phyloP scores from a whole-genome alignment of 441 rosid genomes.

The Pelargonium fulgidum region DNA sequence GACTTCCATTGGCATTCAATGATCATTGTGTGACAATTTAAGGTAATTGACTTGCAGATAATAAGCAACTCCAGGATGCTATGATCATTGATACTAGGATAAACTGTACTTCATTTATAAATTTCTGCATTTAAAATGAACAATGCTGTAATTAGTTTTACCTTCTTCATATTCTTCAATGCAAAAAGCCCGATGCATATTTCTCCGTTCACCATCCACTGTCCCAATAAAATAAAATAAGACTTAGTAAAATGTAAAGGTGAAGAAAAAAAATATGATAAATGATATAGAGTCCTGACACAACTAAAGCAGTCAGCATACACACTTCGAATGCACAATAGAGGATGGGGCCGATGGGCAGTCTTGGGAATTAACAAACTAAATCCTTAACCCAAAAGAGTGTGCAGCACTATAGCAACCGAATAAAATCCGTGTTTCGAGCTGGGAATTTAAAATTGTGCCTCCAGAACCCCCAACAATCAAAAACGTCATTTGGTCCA shows the following conservation, averaged over 20 bases:
- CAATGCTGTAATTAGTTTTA: conserved; percentile 23
- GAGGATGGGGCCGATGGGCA: no score
- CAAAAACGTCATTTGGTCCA: neutral
- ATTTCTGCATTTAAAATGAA: conserved; percentile 8
- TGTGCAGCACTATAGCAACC: no score
- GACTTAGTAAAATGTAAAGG: conserved; percentile 22
- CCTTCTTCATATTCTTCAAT: conserved; percentile 78
- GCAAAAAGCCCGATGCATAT: conserved; percentile 96
- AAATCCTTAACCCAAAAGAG: no score
- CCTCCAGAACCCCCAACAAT: conserved; percentile 2
- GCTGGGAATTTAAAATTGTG: neutral
- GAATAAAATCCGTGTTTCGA: neutral
- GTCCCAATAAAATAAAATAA: conserved; percentile 20
- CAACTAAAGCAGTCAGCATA: no score
- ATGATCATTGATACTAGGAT: conserved; percentile 7
- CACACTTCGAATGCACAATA: no score
- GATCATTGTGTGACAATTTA: neutral
- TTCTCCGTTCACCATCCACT: conserved; percentile 99
- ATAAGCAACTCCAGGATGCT: neutral
- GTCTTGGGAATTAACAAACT: no score
- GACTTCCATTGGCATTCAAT: neutral
- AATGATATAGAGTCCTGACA: neutral
- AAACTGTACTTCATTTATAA: neutral
- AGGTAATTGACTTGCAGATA: neutral
- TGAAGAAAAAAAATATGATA: neutral